phyloP scores from a whole-genome alignment of 2,329 filamentous ascomycete genomes.

The Cylindrodendrum hubeiense region DNA sequence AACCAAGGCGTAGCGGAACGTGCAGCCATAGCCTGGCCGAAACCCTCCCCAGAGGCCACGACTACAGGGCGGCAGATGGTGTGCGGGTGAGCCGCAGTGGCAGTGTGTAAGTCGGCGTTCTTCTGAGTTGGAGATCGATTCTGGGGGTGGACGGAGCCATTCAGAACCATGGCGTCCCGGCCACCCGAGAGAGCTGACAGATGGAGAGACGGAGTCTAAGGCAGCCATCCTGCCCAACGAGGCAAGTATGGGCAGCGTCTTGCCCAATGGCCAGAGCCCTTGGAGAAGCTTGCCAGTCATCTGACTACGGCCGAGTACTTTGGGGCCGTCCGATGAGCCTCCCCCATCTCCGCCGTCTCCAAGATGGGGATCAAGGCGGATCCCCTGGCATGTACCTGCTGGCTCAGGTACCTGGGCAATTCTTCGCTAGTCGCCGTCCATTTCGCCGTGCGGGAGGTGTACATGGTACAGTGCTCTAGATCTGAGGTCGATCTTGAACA shows the following conservation, averaged over 20 bases:
- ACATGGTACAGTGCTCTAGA: slow-evolving; percentile 23
- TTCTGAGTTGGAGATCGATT: slow-evolving; percentile 10
- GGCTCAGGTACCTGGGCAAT: slow-evolving; percentile 23
- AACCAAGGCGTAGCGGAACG: slow-evolving; percentile 26
- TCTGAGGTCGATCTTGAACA: slow-evolving; percentile 34
- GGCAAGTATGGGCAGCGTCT: slow-evolving; percentile 5
- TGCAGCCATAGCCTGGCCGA: slow-evolving; percentile 24
- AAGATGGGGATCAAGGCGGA: slow-evolving; percentile 20
- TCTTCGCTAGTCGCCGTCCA: slow-evolving; percentile 6
- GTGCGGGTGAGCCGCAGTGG: background rate
- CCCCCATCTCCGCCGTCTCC: slow-evolving; percentile 15
- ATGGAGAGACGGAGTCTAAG: slow-evolving; percentile 25
- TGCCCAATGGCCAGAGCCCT: slow-evolving; percentile 23
- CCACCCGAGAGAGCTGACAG: slow-evolving; percentile 26
- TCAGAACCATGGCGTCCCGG: slow-evolving; percentile 16
- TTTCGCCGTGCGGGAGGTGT: slow-evolving; percentile 8
- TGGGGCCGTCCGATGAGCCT: slow-evolving; percentile 15
- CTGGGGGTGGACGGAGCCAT: slow-evolving; percentile 14
- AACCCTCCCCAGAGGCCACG: slow-evolving; percentile 14
- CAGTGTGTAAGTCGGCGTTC: slow-evolving; percentile 15
- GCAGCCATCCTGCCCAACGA: slow-evolving; percentile 10
- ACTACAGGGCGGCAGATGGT: background rate
- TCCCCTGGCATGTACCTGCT: slow-evolving; percentile 21
- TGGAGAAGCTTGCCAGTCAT: slow-evolving; percentile 31
- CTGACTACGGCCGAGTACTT: slow-evolving; percentile 25